Evolutionary conservation across 352 stramenopile species (phyloP), one percentile per base, ranked within the genome.

Genomic region (Phytophthora pinifolia): DNA sequence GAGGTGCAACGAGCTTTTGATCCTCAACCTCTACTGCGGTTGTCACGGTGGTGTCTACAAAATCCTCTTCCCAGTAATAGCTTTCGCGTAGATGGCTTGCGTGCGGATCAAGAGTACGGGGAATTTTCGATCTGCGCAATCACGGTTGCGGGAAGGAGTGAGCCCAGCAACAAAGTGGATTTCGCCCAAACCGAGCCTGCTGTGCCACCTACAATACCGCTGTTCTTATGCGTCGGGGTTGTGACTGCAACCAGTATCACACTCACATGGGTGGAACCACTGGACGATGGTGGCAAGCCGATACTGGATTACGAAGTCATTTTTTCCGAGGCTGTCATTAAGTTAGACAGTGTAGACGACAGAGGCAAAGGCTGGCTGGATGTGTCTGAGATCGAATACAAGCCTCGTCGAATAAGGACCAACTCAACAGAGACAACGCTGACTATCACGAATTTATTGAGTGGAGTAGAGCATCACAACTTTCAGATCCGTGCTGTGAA

Each of bases 241-340:
- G 69, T 88, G 14, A 88, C 79, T 6, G 77, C 74, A 9, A 83
- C 74, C 10, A 83, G 77, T 3, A 78, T 93, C n/a, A 77, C 69
- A 1, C 49, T 93, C 9, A 78, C 65, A 2, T 93, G 80, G 83
- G 62, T 73, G 2, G 66, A 74, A 10, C 83, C 80, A 1, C 54
- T 85, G 9, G 80, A 90, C 45, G 61, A 75, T 30, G 80, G 80
- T 12, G 83, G 83, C 0, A 68, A 67, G 13, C 52, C 65, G 1
- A 74, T 93, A 33, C 56, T 81, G 18, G 79, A 88, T 37, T 91
- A 90, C 17, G 77, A 91, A 33, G 68, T 90, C 9, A 58, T 71
- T 4, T 91, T 89, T 41, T 57, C 64, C 1, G 78, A 89, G 52
- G 77, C 76, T 4, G 46, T 86, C 3, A 82, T 89, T 13, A 70